Conservation (phyloP, 306 rosid genomes). For the Rosa persica region DNA sequence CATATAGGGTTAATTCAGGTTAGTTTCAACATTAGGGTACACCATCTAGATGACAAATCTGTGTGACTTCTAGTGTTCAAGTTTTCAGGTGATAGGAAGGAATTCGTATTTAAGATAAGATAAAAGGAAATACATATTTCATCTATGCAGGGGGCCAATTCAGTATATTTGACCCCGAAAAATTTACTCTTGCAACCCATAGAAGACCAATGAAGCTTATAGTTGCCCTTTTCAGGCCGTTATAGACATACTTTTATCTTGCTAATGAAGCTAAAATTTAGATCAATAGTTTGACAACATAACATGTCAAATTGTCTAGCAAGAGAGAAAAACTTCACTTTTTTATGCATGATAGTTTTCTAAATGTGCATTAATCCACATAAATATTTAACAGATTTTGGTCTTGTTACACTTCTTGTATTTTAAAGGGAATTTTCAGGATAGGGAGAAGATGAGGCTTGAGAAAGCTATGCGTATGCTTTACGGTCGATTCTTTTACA, state of each 20-base stretch:
- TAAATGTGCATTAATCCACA: not conserved
- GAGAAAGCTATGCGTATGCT: slow-evolving; percentile 51
- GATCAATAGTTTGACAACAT: not conserved
- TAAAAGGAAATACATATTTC: no score
- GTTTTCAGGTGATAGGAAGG: not conserved
- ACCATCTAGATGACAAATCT: not conserved
- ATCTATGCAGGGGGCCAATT: not conserved
- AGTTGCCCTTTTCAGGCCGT: no score
- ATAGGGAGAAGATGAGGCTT: slow-evolving; percentile 67
- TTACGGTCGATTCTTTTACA: slow-evolving; percentile 85
- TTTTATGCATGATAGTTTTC: not conserved
- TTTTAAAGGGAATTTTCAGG: slow-evolving; percentile 74
- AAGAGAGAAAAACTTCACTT: not conserved
- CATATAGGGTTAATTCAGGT: slow-evolving; percentile 38
- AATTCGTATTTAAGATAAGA: no score
- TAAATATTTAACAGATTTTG: not conserved
- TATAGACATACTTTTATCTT: no score
- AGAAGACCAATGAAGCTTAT: no score
- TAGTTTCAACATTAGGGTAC: not conserved
- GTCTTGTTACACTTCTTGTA: not conserved
- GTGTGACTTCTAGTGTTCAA: not conserved
- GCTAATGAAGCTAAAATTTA: not conserved
- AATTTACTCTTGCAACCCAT: not conserved
- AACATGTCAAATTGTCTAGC: not conserved
- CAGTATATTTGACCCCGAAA: no score